These are phyloP conservation scores for Pseudonitzschia multistriata DNA, from an alignment of 108 stramenopile genomes.

Conservation along the genomic window DNA sequence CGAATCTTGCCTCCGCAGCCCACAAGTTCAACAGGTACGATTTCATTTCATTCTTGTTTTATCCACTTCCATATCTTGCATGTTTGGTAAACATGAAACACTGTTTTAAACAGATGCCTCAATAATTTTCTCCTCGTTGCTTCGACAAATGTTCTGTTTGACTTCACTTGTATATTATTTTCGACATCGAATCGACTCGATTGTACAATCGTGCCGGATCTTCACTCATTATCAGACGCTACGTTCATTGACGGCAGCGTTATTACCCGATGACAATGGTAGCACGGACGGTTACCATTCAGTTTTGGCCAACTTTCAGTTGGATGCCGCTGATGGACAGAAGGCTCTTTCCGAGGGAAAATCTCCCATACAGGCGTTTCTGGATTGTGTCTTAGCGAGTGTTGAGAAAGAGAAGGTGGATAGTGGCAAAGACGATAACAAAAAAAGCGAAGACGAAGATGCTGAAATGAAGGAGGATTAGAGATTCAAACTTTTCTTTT, in stretches of 20 bases:
- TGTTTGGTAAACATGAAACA: background rate
- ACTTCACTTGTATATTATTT: background rate
- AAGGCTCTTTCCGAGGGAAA: conserved; percentile 31
- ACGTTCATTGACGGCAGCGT: conserved; percentile 57
- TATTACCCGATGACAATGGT: conserved; percentile 58
- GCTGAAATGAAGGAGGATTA: conserved; percentile 40
- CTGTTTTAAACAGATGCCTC: background rate
- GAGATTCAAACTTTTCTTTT: background rate
- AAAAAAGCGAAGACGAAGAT: conserved; percentile 19
- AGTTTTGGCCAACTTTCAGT: conserved; percentile 76
- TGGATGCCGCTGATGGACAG: conserved; percentile 66
- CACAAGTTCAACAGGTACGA: conserved; percentile 62
- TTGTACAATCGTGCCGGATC: background rate
- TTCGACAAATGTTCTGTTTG: background rate
- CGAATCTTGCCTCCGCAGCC: conserved; percentile 64
- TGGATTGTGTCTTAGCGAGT: conserved; percentile 56
- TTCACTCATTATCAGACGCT: conserved; percentile 34
- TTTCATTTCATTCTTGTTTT: background rate
- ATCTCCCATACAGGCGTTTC: conserved; percentile 78
- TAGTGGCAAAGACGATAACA: conserved; percentile 28
- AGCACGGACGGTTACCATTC: conserved; percentile 61
- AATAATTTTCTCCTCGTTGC: background rate
- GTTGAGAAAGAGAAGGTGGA: conserved; percentile 49
- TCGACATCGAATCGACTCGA: background rate
- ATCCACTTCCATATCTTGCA: background rate